Conservation (phyloP, 257 asterid species). For the Ajuga chamaepitys region DNA sequence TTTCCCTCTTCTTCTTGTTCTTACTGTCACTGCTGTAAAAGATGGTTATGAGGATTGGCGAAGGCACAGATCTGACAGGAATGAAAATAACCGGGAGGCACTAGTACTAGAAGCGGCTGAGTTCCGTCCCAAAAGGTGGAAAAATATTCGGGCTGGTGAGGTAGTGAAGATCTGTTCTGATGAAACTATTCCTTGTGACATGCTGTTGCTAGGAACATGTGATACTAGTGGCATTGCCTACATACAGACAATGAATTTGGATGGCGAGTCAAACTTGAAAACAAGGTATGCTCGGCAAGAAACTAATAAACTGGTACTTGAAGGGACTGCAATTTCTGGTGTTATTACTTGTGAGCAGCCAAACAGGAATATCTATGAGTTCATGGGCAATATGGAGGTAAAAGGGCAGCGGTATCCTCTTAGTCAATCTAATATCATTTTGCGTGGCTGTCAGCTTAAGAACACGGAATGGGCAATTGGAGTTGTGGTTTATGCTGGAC, state of each 20-base stretch:
- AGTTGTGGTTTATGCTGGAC: slow-evolving; percentile 96
- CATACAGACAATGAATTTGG: slow-evolving; percentile 97
- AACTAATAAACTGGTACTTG: slow-evolving; percentile 59
- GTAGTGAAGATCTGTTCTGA: slow-evolving; percentile 73
- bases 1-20: slow-evolving; percentile 95
- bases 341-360: slow-evolving; percentile 92
- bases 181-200: slow-evolving; percentile 95
- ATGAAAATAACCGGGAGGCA: slow-evolving; percentile 92
- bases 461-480: slow-evolving; percentile 95
- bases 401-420: slow-evolving; percentile 63
- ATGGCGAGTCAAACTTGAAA: slow-evolving; percentile 97
- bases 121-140: slow-evolving; percentile 68
- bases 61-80: slow-evolving; percentile 96
- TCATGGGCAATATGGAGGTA: slow-evolving; percentile 88
- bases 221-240: slow-evolving; percentile 96
- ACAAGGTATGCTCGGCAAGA: slow-evolving; percentile 99
- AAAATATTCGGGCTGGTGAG: slow-evolving; percentile 76
- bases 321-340: slow-evolving; percentile 58
- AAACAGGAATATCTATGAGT: slow-evolving; percentile 91
- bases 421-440: slow-evolving; percentile 84
- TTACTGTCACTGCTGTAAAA: slow-evolving; percentile 90
- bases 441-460: slow-evolving; percentile 99
- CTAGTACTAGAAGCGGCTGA: slow-evolving; percentile 61
- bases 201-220: slow-evolving; percentile 86
- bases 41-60: slow-evolving; percentile 99